Evolutionary conservation across 495 filamentous ascomycete species (phyloP).

Genomic region (Astrocystis sublimbata): DNA sequence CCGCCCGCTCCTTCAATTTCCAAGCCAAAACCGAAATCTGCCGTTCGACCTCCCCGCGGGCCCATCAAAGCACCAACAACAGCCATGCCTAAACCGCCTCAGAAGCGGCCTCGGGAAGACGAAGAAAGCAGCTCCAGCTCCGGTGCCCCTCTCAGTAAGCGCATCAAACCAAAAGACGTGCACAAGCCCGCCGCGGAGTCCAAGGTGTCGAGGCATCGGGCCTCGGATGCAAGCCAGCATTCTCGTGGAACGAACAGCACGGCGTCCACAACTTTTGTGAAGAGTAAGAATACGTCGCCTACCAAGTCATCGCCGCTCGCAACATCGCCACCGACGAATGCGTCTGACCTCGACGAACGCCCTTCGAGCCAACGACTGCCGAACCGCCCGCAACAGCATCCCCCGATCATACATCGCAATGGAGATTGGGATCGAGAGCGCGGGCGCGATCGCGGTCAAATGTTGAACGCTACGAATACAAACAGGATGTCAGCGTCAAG

Average conservation of each 20-base stretch:
- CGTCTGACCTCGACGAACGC: slow-evolving; percentile 60
- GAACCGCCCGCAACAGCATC: slow-evolving; percentile 22
- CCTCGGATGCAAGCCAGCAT: slow-evolving; percentile 50
- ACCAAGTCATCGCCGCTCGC: slow-evolving; percentile 74
- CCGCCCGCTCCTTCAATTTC: slow-evolving; percentile 19
- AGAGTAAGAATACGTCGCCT: slow-evolving; percentile 57
- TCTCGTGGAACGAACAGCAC: slow-evolving; percentile 36
- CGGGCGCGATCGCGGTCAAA: slow-evolving; percentile 34
- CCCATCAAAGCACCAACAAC: slow-evolving; percentile 32
- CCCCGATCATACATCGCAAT: slow-evolving; percentile 24
- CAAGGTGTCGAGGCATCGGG: slow-evolving; percentile 36
- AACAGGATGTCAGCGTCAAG: slow-evolving; percentile 23
- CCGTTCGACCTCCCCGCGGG: slow-evolving; percentile 29
- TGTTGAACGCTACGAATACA: slow-evolving; percentile 17
- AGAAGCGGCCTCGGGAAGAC: slow-evolving; percentile 43
- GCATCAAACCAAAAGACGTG: slow-evolving; percentile 42
- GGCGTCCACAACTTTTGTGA: slow-evolving; percentile 35
- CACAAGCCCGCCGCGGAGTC: slow-evolving; percentile 26
- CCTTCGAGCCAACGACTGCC: slow-evolving; percentile 34
- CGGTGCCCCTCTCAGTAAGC: slow-evolving; percentile 51
- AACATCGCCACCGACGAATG: slow-evolving; percentile 74
- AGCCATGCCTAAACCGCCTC: slow-evolving; percentile 31
- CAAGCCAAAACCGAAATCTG: slow-evolving; percentile 30
- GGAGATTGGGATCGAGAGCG: slow-evolving; percentile 25
- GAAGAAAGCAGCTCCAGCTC: slow-evolving; percentile 55